Conservation (phyloP, 2,329 filamentous ascomycete species). For the Paraphoma sp. region DNA sequence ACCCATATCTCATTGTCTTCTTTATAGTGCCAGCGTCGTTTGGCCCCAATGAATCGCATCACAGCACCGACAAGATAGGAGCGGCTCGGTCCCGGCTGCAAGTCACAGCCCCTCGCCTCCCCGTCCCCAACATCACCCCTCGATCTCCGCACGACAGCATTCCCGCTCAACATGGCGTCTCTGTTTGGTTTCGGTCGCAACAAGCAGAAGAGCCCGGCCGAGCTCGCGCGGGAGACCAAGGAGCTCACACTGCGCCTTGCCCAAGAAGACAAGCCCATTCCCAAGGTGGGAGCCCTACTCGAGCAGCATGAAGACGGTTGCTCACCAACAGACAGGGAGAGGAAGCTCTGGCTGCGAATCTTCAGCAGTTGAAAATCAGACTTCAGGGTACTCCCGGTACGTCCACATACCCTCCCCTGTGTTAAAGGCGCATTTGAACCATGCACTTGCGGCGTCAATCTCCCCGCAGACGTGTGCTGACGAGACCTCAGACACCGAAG, state of each 20-base stretch:
- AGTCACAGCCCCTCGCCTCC: slow-evolving; percentile 29
- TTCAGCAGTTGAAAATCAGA: slow-evolving; percentile 89
- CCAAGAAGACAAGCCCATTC: slow-evolving; percentile 62
- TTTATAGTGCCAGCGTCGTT: slow-evolving; percentile 4
- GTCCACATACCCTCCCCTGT: neutral
- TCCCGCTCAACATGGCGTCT: slow-evolving; percentile 67
- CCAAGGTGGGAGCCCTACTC: slow-evolving; percentile 57
- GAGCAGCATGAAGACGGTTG: slow-evolving; percentile 2
- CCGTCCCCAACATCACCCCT: slow-evolving; percentile 22
- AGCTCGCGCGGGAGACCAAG: slow-evolving; percentile 68
- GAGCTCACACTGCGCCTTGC: slow-evolving; percentile 66
- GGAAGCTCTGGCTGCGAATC: slow-evolving; percentile 85
- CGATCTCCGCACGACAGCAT: slow-evolving; percentile 17
- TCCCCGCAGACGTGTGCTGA: slow-evolving; percentile 14
- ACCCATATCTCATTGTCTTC: slow-evolving; percentile 1
- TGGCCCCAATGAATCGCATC: slow-evolving; percentile 34
- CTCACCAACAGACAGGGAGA: slow-evolving; percentile 64
- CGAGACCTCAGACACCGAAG: slow-evolving; percentile 75
- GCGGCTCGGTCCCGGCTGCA: slow-evolving; percentile 35
- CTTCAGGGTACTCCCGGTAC: slow-evolving; percentile 92
- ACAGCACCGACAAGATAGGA: slow-evolving; percentile 39
- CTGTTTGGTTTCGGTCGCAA: slow-evolving; percentile 62
- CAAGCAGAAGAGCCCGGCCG: slow-evolving; percentile 66
- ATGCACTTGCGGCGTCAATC: neutral
- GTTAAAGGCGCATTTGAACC: neutral